Evolutionary conservation across 2,329 filamentous ascomycete genomes (phyloP), one percentile per base, ranked within the genome.

Genomic region (Chaetomium sp.): DNA sequence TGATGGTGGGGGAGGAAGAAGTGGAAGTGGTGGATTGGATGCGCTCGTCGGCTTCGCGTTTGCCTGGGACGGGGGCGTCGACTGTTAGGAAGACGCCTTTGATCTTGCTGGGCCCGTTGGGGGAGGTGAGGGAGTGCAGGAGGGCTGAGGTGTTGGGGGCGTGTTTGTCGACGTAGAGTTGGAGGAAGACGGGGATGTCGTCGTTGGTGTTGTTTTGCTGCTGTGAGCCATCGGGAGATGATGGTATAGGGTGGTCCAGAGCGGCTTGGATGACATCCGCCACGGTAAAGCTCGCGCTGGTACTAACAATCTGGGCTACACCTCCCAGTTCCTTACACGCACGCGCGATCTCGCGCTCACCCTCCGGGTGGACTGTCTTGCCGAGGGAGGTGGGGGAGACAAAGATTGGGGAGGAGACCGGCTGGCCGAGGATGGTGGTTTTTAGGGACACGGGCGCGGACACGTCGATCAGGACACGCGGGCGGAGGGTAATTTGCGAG

Each of bases 341-440:
- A 33, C 74, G 71, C 0, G 76, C 81, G 11, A 85, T 72, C 11
- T 75, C 81, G 37, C 76, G 72, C 67, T 88, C 85, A n/a, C 84
- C 85, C 33, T 84, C 78, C 0, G 79, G 76, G 62, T 88, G 83
- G 47, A 84, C 81, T 53, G 86, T 68, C 50, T 76, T 78, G 3
- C 80, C 83, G 78, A 87, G 83, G 2, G 82, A 82, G 1, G 84
- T 82, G 0, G 85, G 84, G 37, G 80, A 79, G 58, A 81, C 78
- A 66, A 87, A 87, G 34, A 88, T 72, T 0, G 85, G 85, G 3
- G 82, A 70, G 35, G 71, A 73, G 55, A 79, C 73, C 4, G 70
- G 65, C 35, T 74, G 68, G 0, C 82, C 82, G 1, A 87, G 70
- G 36, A 87, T 80, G 8, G 69, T 76, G 1, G 81, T 78, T 4